Evolutionary conservation across 257 asterid genomes (phyloP).

Genomic region (Solanum tarijense): DNA sequence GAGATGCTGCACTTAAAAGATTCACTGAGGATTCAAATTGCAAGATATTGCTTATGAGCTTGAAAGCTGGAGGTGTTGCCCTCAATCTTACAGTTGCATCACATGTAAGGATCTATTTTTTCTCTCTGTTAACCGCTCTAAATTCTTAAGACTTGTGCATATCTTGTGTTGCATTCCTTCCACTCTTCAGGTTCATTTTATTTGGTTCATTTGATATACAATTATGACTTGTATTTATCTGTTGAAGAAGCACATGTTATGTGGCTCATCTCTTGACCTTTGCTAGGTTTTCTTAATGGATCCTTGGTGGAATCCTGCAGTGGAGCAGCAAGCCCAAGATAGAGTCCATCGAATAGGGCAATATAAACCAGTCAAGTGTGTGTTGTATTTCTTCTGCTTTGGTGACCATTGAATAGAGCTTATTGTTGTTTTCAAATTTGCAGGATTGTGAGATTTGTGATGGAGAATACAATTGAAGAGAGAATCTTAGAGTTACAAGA

Average conservation of each 20-base stretch:
- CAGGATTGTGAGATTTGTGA: background rate
- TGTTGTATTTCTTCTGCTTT: background rate
- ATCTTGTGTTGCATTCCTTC: too few relatives aligned
- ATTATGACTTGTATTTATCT: too few relatives aligned
- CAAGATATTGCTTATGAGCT: constrained; percentile 12
- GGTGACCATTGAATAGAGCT: background rate
- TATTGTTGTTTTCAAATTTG: too few relatives aligned
- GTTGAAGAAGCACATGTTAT: too few relatives aligned
- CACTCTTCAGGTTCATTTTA: too few relatives aligned
- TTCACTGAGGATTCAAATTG: constrained; percentile 67
- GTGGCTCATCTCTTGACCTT: too few relatives aligned
- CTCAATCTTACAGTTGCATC: constrained; percentile 93
- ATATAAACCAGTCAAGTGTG: background rate
- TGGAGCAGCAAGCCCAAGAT: background rate
- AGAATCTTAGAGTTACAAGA: background rate
- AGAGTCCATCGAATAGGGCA: background rate
- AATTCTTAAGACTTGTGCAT: too few relatives aligned
- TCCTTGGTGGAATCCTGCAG: background rate
- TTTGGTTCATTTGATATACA: too few relatives aligned
- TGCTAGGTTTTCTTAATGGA: constrained; percentile 2
- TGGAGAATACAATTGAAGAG: background rate
- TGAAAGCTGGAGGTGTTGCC: constrained; percentile 93
- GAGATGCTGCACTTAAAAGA: constrained; percentile 65
- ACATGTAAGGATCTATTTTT: constrained; percentile 30
- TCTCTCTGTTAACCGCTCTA: too few relatives aligned